Conservation (phyloP, 352 stramenopile species). For the Phytophthora europaea region DNA sequence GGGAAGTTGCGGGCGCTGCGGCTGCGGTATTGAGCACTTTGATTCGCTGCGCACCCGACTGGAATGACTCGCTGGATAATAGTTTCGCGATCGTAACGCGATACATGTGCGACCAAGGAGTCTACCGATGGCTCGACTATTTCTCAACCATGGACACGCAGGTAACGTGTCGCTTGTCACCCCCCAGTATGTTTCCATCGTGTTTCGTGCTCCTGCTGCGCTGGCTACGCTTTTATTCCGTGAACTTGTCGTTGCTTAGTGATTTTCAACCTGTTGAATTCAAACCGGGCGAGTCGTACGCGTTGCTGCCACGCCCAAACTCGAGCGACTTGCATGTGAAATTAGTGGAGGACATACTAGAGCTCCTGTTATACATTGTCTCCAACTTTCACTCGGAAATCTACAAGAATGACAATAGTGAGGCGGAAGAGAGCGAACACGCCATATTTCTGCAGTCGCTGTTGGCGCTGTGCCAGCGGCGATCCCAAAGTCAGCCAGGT, state of each 20-base stretch:
- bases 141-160: conserved; percentile 14
- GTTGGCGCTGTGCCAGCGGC: conserved; percentile 24
- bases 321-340: background rate
- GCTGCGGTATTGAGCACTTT: conserved; percentile 10
- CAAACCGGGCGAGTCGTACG: too few relatives aligned
- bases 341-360: conserved; percentile 14
- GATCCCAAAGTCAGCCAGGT: background rate
- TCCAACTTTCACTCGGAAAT: conserved; percentile 26
- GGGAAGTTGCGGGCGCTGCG: conserved; percentile 14
- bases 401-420: conserved; percentile 22
- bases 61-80: background rate
- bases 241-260: conserved; percentile 31
- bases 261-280: conserved; percentile 6
- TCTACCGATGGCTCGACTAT: conserved; percentile 20
- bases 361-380: conserved; percentile 25
- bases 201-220: conserved; percentile 36
- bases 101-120: conserved; percentile 21
- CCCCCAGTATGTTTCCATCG: conserved; percentile 21
- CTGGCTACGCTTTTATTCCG: conserved; percentile 46
- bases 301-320: background rate
- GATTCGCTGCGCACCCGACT: conserved; percentile 2
- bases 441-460: conserved; percentile 23
- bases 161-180: conserved; percentile 2
- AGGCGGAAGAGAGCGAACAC: conserved; percentile 23
- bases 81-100: background rate